These are phyloP conservation scores for Boletus mariae DNA, from an alignment of 1,284 basidiomycete genomes.

Conservation along the genomic window DNA sequence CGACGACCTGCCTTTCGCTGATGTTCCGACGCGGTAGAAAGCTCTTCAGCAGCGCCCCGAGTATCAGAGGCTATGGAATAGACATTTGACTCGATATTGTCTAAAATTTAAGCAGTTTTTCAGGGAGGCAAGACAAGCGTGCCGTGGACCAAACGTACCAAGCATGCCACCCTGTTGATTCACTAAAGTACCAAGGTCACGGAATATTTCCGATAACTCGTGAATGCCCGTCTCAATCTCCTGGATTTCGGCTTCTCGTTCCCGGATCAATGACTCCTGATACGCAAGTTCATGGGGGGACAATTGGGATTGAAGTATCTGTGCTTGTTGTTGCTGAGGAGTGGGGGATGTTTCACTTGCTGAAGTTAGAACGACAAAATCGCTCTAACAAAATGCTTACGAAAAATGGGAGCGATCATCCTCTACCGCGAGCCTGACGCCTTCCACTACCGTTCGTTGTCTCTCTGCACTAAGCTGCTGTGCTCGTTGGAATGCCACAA, in stretches of 20 bases:
- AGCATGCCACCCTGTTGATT: slow-evolving; percentile 94
- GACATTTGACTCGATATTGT: slow-evolving; percentile 97
- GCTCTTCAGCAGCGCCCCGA: slow-evolving; percentile 80
- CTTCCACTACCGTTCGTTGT: slow-evolving; percentile 81
- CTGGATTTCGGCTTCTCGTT: slow-evolving; percentile 91
- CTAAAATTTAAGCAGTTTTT: slow-evolving; percentile 40
- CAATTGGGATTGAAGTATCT: slow-evolving; percentile 68
- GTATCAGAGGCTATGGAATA: slow-evolving; percentile 85
- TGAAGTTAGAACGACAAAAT: slow-evolving; percentile 21
- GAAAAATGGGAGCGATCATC: slow-evolving; percentile 48
- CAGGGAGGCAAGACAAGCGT: background rate
- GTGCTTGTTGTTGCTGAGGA: slow-evolving; percentile 64
- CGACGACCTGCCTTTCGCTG: slow-evolving; percentile 91
- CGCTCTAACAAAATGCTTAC: slow-evolving; percentile 17
- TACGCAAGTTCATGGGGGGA: slow-evolving; percentile 91
- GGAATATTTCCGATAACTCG: slow-evolving; percentile 95
- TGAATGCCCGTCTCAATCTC: slow-evolving; percentile 98
- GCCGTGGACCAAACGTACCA: slow-evolving; percentile 51
- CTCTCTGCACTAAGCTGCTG: slow-evolving; percentile 88
- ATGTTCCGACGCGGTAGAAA: slow-evolving; percentile 89
- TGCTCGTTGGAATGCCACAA: slow-evolving; percentile 88
- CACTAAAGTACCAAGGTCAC: slow-evolving; percentile 92
- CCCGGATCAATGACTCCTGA: slow-evolving; percentile 94
- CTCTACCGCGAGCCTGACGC: slow-evolving; percentile 72
- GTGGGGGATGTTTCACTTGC: slow-evolving; percentile 36